Conservation (phyloP, 257 asterid genomes). For the Cordia subcordata region DNA sequence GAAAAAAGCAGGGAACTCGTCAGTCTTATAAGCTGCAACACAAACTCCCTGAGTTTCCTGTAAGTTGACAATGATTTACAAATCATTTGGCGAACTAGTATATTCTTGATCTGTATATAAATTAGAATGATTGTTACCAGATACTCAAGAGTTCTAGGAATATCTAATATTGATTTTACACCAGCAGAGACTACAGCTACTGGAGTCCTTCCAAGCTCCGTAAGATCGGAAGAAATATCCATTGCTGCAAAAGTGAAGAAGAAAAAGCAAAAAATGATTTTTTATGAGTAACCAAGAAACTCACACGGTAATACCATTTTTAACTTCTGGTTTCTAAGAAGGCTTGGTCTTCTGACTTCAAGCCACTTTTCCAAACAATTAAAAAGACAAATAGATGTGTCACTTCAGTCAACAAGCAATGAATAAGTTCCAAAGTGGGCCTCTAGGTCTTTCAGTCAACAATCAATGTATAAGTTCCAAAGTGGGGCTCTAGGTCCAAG, state of each 20-base stretch:
- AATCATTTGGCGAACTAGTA: not conserved
- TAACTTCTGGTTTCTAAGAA: too few relatives aligned
- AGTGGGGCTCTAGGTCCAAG: too few relatives aligned
- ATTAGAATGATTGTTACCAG: slow-evolving; percentile 46
- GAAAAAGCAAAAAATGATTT: not conserved
- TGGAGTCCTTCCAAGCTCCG: slow-evolving; percentile 90
- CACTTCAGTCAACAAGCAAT: too few relatives aligned
- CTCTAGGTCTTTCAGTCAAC: too few relatives aligned
- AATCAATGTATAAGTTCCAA: too few relatives aligned
- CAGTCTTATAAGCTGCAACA: slow-evolving; percentile 77
- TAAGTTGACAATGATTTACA: slow-evolving; percentile 14
- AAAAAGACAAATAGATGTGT: too few relatives aligned
- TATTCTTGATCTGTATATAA: not conserved
- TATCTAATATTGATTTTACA: slow-evolving; percentile 87
- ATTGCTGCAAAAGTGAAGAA: slow-evolving; percentile 49
- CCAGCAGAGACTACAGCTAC: slow-evolving; percentile 93
- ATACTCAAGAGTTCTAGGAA: slow-evolving; percentile 83
- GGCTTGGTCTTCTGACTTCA: too few relatives aligned
- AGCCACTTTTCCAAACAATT: too few relatives aligned
- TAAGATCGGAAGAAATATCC: slow-evolving; percentile 95
- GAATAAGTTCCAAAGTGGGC: too few relatives aligned
- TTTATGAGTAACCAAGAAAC: too few relatives aligned
- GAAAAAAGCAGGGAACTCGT: slow-evolving; percentile 93
- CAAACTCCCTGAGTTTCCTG: slow-evolving; percentile 98
- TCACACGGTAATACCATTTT: too few relatives aligned